phyloP scores from a whole-genome alignment of 1,139 yeast species.

The Lodderomyces elongisporus region DNA sequence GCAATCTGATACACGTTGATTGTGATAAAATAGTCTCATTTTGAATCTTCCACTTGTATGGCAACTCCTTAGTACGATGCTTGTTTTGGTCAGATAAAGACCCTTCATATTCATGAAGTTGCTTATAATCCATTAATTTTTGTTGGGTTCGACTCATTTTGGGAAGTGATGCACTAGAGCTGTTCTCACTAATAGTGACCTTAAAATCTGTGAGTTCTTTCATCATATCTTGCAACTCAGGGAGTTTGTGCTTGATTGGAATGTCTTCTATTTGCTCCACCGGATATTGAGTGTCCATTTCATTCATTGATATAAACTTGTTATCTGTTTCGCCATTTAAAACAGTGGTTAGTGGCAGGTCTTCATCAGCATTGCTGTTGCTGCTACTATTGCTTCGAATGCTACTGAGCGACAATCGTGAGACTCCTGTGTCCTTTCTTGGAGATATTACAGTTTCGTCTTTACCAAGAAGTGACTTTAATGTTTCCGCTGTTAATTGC shows the following conservation, averaged over 20 bases:
- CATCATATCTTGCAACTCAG: conserved; percentile 17
- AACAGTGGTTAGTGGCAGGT: not conserved
- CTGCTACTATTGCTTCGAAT: conserved; percentile 28
- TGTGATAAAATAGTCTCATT: conserved; percentile 36
- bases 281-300: conserved; percentile 11
- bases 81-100: not conserved
- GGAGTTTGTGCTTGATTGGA: conserved; percentile 1
- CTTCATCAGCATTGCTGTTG: conserved; percentile 17
- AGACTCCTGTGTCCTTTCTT: too few relatives aligned
- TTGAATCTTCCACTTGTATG: conserved; percentile 28
- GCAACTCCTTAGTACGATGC: not conserved
- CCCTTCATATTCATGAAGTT: conserved; percentile 20
- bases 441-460: too few relatives aligned
- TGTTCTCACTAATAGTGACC: conserved; percentile 23
- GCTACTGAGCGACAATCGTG: too few relatives aligned
- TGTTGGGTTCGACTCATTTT: conserved; percentile 30
- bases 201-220: conserved; percentile 32
- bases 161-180: conserved; percentile 4
- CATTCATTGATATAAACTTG: not conserved
- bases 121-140: conserved; percentile 32
- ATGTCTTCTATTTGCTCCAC: conserved; percentile 9
- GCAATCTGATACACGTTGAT: conserved; percentile 33
- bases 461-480: conserved; percentile 11
- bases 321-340: not conserved
- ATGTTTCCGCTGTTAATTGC: conserved; percentile 17